Base-by-base conservation (phyloP, 1,284 basidiomycete species). In the Cryptococcus maquisensis region DNA sequence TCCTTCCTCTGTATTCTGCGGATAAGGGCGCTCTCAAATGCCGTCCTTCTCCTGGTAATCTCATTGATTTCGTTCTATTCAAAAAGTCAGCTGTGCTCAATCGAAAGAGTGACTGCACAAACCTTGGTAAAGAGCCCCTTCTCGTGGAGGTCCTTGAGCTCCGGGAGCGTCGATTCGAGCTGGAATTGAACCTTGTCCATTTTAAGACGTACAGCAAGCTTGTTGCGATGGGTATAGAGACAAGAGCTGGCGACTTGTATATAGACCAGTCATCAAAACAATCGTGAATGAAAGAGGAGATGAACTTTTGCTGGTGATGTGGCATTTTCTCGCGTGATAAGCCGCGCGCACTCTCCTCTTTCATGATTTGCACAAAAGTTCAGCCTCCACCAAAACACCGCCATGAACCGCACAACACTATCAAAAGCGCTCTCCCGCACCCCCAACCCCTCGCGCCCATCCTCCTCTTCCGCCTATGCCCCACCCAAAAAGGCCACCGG, bases 121-220 rank as follows among this genome's bases (percentile, higher is more conserved):
- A 90, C 90, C 77, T 86, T 82, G 2, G 88, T 85, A 75, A 98
- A 97, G 54, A 97, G 78, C 58, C 84, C 84, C 77, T 88, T 91
- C 65, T 92, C 84, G 62, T 90, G 85, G 23, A 97, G 81, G 77
- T 96, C 91, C 77, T 92, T 93, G 67, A 98, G 87, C 84, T 97
- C 93, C 53, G 88, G 84, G 81, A 96, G 87, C 83, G 94, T 94
- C 80, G 91, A 86, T 85, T 96, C 93, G 73, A 95, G 88, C 78
- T 94, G 86, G 67, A 89, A 95, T 65, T 95, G 89, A 0, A 96
- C 92, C 62, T 91, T 84, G 81, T 96, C 91, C 91, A 95, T 95
- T 47, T 24, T 23, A 6, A 10, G 23, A 8, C n/a, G 26, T 49
- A 18, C 7, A 38, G 12, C 6, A 7, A 10, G 10, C 20, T 35